Conservation (phyloP, 805 yeast genomes). For the Wickerhamomyces canadensis region DNA sequence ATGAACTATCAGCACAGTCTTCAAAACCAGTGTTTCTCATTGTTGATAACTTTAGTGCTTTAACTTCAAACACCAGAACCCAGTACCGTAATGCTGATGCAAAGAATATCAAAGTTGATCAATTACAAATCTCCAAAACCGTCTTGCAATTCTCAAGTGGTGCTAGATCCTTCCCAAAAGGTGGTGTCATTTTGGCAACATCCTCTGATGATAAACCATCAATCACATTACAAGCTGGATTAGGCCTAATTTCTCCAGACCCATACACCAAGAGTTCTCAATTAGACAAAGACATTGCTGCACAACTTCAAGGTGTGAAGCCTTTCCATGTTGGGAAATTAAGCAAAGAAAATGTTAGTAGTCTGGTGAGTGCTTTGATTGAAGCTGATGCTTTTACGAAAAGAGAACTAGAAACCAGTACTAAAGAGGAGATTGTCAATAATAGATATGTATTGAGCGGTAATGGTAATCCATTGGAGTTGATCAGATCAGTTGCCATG, state of each 20-base stretch:
- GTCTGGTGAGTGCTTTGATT: conserved; percentile 35
- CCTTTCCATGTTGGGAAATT: conserved; percentile 39
- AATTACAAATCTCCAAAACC: conserved; percentile 58
- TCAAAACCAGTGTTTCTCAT: conserved; percentile 57
- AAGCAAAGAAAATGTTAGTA: conserved; percentile 37
- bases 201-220: conserved; percentile 47
- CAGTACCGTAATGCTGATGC: conserved; percentile 55
- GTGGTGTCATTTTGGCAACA: conserved; percentile 63
- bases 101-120: conserved; percentile 48
- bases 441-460: conserved; percentile 54
- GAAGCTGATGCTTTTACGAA: conserved; percentile 35
- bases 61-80: conserved; percentile 50
- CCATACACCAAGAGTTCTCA: conserved; percentile 45
- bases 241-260: conserved; percentile 46
- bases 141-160: conserved; percentile 54
- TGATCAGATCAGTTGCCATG: conserved; percentile 21
- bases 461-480: conserved; percentile 52
- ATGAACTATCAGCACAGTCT: conserved; percentile 49
- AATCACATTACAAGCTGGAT: conserved; percentile 54
- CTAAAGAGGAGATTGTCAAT: conserved; percentile 33
- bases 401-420: conserved; percentile 27
- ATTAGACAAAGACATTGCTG: conserved; percentile 53
- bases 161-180: conserved; percentile 42
- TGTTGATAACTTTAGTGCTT: conserved; percentile 68
- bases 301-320: conserved; percentile 33